These are phyloP conservation scores for Withania somnifera DNA, from an alignment of 305 asterid genomes.

Conservation along the genomic window DNA sequence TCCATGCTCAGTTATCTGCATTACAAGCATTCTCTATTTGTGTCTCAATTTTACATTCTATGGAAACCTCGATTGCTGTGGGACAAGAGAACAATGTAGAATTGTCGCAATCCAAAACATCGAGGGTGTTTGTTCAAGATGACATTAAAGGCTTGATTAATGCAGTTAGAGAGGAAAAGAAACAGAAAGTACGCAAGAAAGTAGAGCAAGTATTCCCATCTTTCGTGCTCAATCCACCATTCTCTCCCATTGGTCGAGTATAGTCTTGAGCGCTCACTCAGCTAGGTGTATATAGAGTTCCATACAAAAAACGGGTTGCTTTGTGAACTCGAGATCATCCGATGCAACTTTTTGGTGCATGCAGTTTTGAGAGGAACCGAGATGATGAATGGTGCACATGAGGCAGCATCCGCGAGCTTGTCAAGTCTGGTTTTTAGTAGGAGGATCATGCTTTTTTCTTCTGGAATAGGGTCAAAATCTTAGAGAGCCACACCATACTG, in stretches of 20 bases:
- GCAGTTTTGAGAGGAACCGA: neutral
- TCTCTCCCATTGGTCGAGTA: slow-evolving; percentile 80
- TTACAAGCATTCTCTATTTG: slow-evolving; percentile 88
- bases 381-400: neutral
- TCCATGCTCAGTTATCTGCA: slow-evolving; percentile 75
- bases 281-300: neutral
- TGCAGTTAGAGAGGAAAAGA: slow-evolving; percentile 44
- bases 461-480: slow-evolving; percentile 3
- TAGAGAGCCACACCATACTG: slow-evolving; percentile 34
- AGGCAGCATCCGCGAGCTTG: neutral
- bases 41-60: slow-evolving; percentile 62
- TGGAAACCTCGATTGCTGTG: slow-evolving; percentile 38
- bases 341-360: neutral
- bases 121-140: slow-evolving; percentile 45
- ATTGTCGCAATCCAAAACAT: slow-evolving; percentile 39
- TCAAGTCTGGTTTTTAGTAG: neutral
- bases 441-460: neutral
- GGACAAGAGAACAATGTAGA: slow-evolving; percentile 34
- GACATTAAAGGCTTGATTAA: slow-evolving; percentile 45
- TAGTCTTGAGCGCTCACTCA: slow-evolving; percentile 13
- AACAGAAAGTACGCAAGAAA: slow-evolving; percentile 27
- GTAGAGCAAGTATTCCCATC: slow-evolving; percentile 45
- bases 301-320: neutral
- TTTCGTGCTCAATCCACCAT: slow-evolving; percentile 66
- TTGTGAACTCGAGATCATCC: neutral